Evolutionary conservation across 306 rosid genomes (phyloP), one percentile per base, ranked within the genome.

Genomic region (Acacia acuminata): DNA sequence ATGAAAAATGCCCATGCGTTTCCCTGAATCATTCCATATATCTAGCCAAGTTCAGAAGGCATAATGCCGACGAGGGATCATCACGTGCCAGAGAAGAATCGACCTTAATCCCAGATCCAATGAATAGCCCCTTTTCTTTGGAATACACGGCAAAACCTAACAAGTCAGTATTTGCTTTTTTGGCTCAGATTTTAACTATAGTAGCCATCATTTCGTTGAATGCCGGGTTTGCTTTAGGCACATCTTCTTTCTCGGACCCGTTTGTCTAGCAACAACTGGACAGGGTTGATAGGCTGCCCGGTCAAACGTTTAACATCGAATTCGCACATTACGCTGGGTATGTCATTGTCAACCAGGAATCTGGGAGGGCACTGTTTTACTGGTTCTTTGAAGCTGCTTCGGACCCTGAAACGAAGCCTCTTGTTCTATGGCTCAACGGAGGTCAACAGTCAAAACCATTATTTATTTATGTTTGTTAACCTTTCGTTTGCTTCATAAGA

Each of bases 381-480:
- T 92, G 97, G 97, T 86, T 92, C 56, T 3, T 87, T 53, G 93
- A 92, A 81, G 93, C 97, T 64, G 82, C 38, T 2, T 65, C 80
- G 44, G 89, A 90, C 25, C 90, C 94, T 61, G 84, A 42, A 34
- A 79, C 94, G 24, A 92, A 89, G 79, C 97, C 97, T 75, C 80
- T 92, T 74, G 81, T 92, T 80, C 86, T 92, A 36, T 92, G 97
- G 97, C 90, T 87, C 10, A 90, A 89, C 53, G 97, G 97, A 90
- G 94, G 97, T 92, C 34, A 10, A 4, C 3, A 10, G 17, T 61
- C 34, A 61, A 61, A 56, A 63, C 8, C 14, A 8, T 16, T 3
- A n/a, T 43, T 36, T 17, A 42, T 36, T 45, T 7, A 19, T 10
- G 30, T 61, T 51, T 24, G 2, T 42, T 24, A 27, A 44, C 66